Conservation (phyloP, 306 rosid genomes). For the Morella rubra region DNA sequence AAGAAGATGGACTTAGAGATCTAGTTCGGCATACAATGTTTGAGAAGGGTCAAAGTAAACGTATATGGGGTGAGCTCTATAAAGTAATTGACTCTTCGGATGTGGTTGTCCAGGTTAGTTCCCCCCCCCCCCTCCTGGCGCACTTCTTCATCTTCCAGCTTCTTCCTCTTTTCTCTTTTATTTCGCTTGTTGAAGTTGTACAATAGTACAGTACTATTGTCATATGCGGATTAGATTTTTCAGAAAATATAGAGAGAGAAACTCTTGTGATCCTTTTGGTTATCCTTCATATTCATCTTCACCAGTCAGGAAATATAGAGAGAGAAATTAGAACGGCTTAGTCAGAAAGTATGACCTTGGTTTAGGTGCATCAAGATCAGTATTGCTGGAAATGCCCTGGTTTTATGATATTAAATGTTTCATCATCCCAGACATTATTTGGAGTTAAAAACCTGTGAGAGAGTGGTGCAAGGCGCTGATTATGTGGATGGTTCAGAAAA, state of each 20-base stretch:
- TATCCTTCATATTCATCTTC: background rate
- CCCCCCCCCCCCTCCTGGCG: too few species aligned
- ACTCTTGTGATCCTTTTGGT: background rate
- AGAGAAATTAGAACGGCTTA: too few species aligned
- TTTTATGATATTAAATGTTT: background rate
- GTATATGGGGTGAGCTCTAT: slow-evolving; percentile 98
- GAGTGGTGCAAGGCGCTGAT: background rate
- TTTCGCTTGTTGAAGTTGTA: too few species aligned
- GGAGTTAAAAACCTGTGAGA: background rate
- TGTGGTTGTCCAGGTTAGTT: slow-evolving; percentile 89
- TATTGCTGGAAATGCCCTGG: background rate
- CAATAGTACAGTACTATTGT: background rate
- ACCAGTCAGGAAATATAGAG: too few species aligned
- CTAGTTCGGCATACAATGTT: slow-evolving; percentile 92
- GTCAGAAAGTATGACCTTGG: too few species aligned
- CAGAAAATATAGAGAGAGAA: background rate
- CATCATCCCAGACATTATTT: background rate
- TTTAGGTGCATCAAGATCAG: too few species aligned
- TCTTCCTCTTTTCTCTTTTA: too few species aligned
- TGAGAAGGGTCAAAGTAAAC: slow-evolving; percentile 98
- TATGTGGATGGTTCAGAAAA: background rate
- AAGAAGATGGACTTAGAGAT: slow-evolving; percentile 77
- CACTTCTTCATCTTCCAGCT: too few species aligned
- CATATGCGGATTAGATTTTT: background rate
- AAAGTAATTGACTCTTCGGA: slow-evolving; percentile 97